Base-by-base conservation (phyloP, 441 rosid species). In the Croton setiger region DNA sequence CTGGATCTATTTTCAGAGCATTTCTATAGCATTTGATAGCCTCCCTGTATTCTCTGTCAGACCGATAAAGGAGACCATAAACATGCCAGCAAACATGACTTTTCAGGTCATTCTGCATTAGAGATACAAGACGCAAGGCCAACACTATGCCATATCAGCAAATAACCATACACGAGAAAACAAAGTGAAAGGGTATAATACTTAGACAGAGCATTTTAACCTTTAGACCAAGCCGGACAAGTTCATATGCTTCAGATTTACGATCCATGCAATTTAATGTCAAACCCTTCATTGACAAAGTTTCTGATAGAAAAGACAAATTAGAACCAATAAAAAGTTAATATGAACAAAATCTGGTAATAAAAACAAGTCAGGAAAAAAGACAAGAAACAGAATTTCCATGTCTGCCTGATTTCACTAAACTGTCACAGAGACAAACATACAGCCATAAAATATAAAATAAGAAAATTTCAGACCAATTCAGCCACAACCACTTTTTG, bases 61-160 rank as follows among this genome's bases (percentile, higher is more conserved):
- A 96, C n/a, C 99, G 98, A 80, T 91, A 91, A 63, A 91, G 88
- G 68, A 93, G 98, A 78, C 99, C 99, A 82, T 87, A 87, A 51
- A 93, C 99, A 81, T 96, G 99, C 99, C 99, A 96, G 85, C 99
- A 96, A 79, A 93, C 99, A 81, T 96, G 99, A 81, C 98, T 96
- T 82, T 91, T 93, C 66, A 96, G 85, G 74, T 96, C 99, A 88
- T 93, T 91, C 99, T 96, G 93, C 87, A 83, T 57, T 51, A 70
- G 74, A 80, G 33, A 75, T 51, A 43, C 44, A 63, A 70, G 2
- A 74, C 39, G 64, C 13, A 67, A 72, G 10, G 62, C 39, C 56
- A 27, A 27, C 31, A 27, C 48, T 53, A 66, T 13, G 68, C 61
- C 39, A 41, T 7, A 71, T 60, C 56, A 49, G 75, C 43, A 63